A percentile compares a stretch with the other conserved stretches of the same genome.
These are phyloP conservation scores for Acanthamoeba royreba DNA, from an alignment of 208 protist species.

Conservation along the genomic window DNA sequence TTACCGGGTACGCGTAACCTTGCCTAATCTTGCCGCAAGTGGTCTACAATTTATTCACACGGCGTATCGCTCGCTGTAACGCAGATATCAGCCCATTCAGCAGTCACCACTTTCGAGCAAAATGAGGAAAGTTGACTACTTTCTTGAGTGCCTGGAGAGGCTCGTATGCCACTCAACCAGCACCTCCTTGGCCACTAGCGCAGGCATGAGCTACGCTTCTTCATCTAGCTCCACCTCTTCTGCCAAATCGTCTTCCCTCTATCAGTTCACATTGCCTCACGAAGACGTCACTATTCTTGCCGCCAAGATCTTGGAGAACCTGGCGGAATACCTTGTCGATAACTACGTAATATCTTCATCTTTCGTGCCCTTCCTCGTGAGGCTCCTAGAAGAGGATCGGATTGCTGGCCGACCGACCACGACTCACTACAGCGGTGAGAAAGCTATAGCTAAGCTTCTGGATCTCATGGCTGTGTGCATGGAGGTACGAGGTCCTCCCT, in stretches of 20 bases:
- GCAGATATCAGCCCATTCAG: not conserved
- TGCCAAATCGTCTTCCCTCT: not conserved
- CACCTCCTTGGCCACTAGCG: not conserved
- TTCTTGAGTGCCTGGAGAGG: not conserved
- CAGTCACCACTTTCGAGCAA: not conserved
- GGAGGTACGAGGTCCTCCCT: not conserved
- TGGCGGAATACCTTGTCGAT: not conserved
- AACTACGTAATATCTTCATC: not conserved
- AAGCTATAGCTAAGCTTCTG: not conserved
- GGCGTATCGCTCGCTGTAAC: not conserved
- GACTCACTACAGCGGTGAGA: not conserved
- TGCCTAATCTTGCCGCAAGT: too few relatives aligned
- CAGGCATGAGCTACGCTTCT: not conserved
- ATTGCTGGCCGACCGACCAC: too few relatives aligned
- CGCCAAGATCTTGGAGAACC: not conserved
- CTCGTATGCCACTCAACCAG: not conserved
- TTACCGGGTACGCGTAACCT: not conserved
- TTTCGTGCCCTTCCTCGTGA: not conserved
- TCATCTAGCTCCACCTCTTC: not conserved
- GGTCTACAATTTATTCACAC: not conserved
- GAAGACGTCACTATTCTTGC: not conserved
- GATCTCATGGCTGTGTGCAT: not conserved
- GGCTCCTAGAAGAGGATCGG: not conserved
- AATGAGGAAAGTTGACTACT: not conserved
- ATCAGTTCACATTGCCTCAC: not conserved